phyloP scores from a whole-genome alignment of 1,284 basidiomycete species.

The Cystobasidium sp. region DNA sequence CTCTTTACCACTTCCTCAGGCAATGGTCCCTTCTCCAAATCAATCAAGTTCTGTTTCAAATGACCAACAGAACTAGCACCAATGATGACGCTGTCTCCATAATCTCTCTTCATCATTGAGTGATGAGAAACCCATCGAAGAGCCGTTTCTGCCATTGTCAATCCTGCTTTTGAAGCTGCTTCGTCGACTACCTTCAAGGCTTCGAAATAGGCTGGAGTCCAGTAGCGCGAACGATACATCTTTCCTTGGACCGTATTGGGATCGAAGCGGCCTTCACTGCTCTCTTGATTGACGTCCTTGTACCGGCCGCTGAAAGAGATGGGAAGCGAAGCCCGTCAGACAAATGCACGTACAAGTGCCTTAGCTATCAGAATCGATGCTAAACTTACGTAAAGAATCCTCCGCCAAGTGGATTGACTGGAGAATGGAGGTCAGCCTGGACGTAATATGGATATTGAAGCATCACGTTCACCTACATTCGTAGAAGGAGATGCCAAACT shows the following conservation, averaged over 20 bases:
- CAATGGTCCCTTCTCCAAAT: conserved; percentile 64
- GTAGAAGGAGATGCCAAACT: conserved; percentile 67
- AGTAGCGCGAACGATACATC: conserved; percentile 62
- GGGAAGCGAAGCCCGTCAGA: conserved; percentile 48
- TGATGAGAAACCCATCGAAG: conserved; percentile 65
- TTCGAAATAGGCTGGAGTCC: conserved; percentile 61
- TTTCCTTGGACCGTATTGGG: conserved; percentile 55
- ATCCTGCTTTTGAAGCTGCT: conserved; percentile 60
- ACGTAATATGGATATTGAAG: not conserved
- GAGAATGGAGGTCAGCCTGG: not conserved
- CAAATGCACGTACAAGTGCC: conserved; percentile 57
- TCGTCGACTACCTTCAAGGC: conserved; percentile 60
- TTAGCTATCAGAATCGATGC: not conserved
- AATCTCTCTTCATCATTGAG: conserved; percentile 59
- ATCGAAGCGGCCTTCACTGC: conserved; percentile 10
- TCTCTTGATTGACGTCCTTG: conserved; percentile 53
- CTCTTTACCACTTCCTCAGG: conserved; percentile 61
- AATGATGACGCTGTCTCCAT: conserved; percentile 62
- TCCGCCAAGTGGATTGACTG: conserved; percentile 46
- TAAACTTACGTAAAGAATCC: conserved; percentile 16
- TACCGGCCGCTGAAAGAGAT: conserved; percentile 55
- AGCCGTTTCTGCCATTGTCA: conserved; percentile 63
- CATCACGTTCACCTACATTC: conserved; percentile 56
- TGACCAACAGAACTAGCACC: conserved; percentile 63
- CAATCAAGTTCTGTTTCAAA: conserved; percentile 62